Evolutionary conservation across 2,329 filamentous ascomycete species (phyloP).

Genomic region (Arachnomyces sp.): DNA sequence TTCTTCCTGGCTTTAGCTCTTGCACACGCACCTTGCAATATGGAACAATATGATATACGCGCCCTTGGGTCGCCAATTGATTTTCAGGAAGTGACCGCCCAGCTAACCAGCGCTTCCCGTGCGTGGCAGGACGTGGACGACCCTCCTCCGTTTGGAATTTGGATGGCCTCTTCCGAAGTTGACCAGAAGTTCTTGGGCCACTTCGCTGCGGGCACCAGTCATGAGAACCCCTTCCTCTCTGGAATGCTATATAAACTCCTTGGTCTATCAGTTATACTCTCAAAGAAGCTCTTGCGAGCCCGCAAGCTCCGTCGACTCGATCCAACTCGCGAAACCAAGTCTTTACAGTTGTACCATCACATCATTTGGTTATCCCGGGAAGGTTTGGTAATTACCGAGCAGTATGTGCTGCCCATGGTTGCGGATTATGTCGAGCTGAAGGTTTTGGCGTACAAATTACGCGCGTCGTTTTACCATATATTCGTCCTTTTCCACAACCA

Average conservation of each 20-base stretch:
- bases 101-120: too few relatives aligned
- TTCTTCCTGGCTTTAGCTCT: too few relatives aligned
- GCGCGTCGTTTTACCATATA: conserved; percentile 92
- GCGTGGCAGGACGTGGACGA: conserved; percentile 21
- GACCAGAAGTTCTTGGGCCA: conserved; percentile 94
- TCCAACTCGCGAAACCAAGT: conserved; percentile 65
- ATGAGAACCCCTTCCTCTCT: conserved; percentile 67
- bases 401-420: conserved; percentile 77
- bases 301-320: conserved; percentile 78
- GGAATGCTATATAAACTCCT: conserved; percentile 79
- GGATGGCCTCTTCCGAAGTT: conserved; percentile 93
- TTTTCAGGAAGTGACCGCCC: too few relatives aligned
- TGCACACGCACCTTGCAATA: too few relatives aligned
- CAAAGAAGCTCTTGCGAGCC: conserved; percentile 71
- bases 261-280: conserved; percentile 80
- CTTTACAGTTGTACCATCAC: conserved; percentile 75
- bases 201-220: conserved; percentile 70
- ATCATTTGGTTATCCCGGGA: conserved; percentile 95
- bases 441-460: conserved; percentile 82
- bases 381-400: conserved; percentile 76
- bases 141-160: conserved; percentile 28
- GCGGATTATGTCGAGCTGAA: conserved; percentile 72
- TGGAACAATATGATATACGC: too few relatives aligned
- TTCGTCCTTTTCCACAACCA: conserved; percentile 95
- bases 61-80: too few relatives aligned